phyloP scores from a whole-genome alignment of 352 stramenopile species.

The Globisporangium viniferum region DNA sequence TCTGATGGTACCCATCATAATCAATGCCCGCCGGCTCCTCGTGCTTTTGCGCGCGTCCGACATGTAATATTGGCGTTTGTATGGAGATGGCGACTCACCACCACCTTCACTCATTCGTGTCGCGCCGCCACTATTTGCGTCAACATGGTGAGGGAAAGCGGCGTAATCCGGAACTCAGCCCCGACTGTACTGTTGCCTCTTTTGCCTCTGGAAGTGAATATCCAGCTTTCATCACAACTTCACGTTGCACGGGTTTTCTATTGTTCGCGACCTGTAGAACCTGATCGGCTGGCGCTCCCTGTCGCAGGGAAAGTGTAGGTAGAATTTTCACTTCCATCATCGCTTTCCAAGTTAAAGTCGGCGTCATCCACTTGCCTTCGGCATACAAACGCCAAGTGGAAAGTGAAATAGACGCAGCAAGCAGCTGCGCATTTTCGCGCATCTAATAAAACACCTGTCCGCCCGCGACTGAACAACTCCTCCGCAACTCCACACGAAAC shows the following conservation, averaged over 20 bases:
- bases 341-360: not conserved
- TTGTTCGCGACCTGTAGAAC: not conserved
- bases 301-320: slow-evolving; percentile 1
- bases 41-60: not conserved
- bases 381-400: not conserved
- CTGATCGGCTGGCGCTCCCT: not conserved
- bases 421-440: not conserved
- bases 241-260: not conserved
- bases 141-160: not conserved
- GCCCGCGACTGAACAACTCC: not conserved
- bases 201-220: not conserved
- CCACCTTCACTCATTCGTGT: not conserved
- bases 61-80: not conserved
- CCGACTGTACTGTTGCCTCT: not conserved
- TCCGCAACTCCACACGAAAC: not conserved
- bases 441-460: not conserved
- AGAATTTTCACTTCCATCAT: not conserved
- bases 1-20: not conserved
- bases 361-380: not conserved
- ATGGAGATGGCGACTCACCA: not conserved
- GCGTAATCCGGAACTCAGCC: not conserved
- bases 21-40: not conserved
- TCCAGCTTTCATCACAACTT: not conserved
- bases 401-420: not conserved
- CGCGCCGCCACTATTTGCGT: not conserved